Conservation (phyloP, 169 alveolate species). For the Cryptosporidium xiaoi region DNA sequence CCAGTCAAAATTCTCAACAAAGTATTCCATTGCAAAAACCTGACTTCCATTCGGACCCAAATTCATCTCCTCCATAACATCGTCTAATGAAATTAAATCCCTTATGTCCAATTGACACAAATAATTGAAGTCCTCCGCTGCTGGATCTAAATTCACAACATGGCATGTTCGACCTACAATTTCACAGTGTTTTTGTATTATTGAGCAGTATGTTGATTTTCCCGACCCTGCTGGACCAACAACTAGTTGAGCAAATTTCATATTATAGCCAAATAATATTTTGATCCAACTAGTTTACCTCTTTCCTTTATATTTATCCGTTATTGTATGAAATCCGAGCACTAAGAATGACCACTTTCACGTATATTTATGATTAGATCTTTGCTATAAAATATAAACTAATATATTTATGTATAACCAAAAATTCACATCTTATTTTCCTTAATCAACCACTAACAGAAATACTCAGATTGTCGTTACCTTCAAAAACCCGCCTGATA, state of each 20-base stretch:
- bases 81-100: conserved; percentile 92
- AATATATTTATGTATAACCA: too few relatives aligned
- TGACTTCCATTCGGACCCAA: conserved; percentile 98
- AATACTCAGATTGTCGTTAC: too few relatives aligned
- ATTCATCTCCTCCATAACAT: conserved; percentile 92
- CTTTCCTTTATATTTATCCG: too few relatives aligned
- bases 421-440: too few relatives aligned
- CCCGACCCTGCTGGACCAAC: conserved; percentile 99
- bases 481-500: too few relatives aligned
- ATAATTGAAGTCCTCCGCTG: conserved; percentile 93
- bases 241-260: conserved; percentile 93
- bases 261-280: neutral
- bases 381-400: too few relatives aligned
- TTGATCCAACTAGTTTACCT: too few relatives aligned
- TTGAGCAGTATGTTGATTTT: conserved; percentile 94
- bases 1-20: conserved; percentile 92
- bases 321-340: too few relatives aligned
- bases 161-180: conserved; percentile 88
- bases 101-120: conserved; percentile 93
- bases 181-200: conserved; percentile 91
- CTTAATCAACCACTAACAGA: too few relatives aligned
- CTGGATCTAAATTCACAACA: conserved; percentile 97
- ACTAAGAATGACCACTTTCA: too few relatives aligned
- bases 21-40: conserved; percentile 94
- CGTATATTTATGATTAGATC: too few relatives aligned